A percentile compares a stretch with the other conserved stretches of the same genome.
Conservation (phyloP, 2,329 filamentous ascomycete species). For the Penicillium psychrosexuale region DNA sequence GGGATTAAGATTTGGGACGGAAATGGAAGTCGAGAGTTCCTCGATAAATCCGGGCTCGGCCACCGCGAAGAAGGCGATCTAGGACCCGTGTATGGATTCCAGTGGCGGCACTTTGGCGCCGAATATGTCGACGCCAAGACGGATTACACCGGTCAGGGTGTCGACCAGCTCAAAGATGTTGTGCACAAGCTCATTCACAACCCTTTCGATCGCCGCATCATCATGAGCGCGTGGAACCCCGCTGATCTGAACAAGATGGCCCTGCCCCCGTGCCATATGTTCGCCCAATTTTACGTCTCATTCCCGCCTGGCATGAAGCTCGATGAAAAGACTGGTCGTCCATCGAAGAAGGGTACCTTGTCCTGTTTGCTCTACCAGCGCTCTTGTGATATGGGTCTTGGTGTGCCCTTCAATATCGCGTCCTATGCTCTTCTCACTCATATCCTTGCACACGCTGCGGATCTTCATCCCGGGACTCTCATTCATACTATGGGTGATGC, state of each 20-base stretch:
- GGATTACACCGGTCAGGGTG: constrained; percentile 83
- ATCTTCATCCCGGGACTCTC: constrained; percentile 78
- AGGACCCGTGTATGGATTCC: constrained; percentile 95
- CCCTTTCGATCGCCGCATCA: constrained; percentile 86
- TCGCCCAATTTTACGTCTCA: constrained; percentile 91
- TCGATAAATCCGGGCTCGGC: constrained; percentile 77
- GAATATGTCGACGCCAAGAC: constrained; percentile 74
- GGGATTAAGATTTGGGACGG: constrained; percentile 98
- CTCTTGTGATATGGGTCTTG: constrained; percentile 94
- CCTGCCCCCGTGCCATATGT: constrained; percentile 93
- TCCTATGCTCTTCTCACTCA: constrained; percentile 91
- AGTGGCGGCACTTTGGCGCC: constrained; percentile 97
- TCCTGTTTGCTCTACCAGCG: constrained; percentile 91
- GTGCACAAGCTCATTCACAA: constrained; percentile 77
- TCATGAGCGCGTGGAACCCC: constrained; percentile 93
- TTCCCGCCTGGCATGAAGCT: constrained; percentile 51
- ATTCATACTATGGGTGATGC: constrained; percentile 97
- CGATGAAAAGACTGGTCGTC: constrained; percentile 27
- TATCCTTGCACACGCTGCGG: constrained; percentile 86
- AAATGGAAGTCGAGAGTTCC: constrained; percentile 85
- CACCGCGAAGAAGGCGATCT: constrained; percentile 85
- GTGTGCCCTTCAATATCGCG: constrained; percentile 97
- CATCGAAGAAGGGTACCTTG: constrained; percentile 62
- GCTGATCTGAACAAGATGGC: constrained; percentile 83
- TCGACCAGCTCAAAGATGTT: constrained; percentile 91